phyloP scores from a whole-genome alignment of 2,329 filamentous ascomycete genomes.

The Neonectria hederae region DNA sequence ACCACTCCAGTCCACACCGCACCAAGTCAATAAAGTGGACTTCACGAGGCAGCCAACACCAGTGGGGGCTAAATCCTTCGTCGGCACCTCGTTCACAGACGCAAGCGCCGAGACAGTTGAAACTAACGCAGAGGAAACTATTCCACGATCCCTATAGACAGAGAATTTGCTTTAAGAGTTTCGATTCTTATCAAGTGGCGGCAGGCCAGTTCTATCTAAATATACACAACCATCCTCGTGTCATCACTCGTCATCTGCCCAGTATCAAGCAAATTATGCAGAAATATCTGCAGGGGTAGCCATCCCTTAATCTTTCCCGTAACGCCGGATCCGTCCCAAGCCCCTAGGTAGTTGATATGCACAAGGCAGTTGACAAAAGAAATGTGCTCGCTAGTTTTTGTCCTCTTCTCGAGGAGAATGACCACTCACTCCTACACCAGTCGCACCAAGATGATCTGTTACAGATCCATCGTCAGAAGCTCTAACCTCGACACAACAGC shows the following conservation, averaged over 20 bases:
- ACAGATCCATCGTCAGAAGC: constrained; percentile 49
- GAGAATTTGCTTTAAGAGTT: constrained; percentile 20
- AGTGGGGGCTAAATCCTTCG: background rate
- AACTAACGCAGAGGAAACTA: no score
- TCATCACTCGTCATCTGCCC: constrained; percentile 42
- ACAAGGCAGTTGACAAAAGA: constrained; percentile 36
- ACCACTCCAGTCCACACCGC: background rate
- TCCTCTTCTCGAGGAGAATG: constrained; percentile 23
- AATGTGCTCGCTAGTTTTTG: constrained; percentile 37
- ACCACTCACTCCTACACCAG: constrained; percentile 4
- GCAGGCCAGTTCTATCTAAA: constrained; percentile 43
- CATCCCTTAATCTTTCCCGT: constrained; percentile 32
- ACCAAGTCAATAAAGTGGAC: background rate
- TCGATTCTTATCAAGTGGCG: constrained; percentile 38
- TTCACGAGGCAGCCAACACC: background rate
- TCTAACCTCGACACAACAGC: constrained; percentile 50
- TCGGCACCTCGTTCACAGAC: background rate
- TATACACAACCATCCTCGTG: constrained; percentile 41
- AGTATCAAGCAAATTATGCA: constrained; percentile 38
- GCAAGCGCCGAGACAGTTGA: background rate
- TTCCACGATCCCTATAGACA: no score
- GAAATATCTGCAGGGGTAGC: constrained; percentile 27
- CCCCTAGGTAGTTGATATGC: constrained; percentile 31
- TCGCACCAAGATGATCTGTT: constrained; percentile 12
- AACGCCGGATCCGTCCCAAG: constrained; percentile 38